phyloP scores from a whole-genome alignment of 495 filamentous ascomycete species.

The Astrothelium macrocarpum region DNA sequence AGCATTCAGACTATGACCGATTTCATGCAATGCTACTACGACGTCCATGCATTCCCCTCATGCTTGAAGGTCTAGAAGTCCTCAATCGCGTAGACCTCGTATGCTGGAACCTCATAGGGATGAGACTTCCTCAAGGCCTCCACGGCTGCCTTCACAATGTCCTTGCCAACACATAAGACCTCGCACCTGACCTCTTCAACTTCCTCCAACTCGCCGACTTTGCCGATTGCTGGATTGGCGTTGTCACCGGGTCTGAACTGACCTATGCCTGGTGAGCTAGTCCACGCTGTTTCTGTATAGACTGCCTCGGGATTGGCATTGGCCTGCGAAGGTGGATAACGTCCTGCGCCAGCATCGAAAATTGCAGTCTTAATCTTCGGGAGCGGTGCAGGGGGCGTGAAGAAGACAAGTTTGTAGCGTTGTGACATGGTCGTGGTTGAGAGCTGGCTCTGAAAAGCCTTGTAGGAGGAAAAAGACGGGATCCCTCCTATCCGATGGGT shows the following conservation, averaged over 20 bases:
- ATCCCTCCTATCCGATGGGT: no score
- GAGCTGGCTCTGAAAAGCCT: not conserved
- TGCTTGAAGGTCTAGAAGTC: slow-evolving; percentile 42
- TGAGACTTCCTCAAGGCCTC: slow-evolving; percentile 60
- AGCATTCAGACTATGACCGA: no score
- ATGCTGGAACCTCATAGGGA: slow-evolving; percentile 70
- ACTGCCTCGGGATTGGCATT: not conserved
- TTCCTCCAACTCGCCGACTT: slow-evolving; percentile 39
- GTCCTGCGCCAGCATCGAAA: slow-evolving; percentile 55
- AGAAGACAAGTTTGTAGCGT: slow-evolving; percentile 52
- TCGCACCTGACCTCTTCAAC: slow-evolving; percentile 46
- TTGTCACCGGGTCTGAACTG: slow-evolving; percentile 49
- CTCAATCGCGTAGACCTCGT: slow-evolving; percentile 66
- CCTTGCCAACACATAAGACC: slow-evolving; percentile 42
- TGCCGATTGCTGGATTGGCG: slow-evolving; percentile 52
- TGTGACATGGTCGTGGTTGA: not conserved
- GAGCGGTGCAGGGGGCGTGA: slow-evolving; percentile 41
- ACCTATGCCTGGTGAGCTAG: slow-evolving; percentile 41
- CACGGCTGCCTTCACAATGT: slow-evolving; percentile 42
- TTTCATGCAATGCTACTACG: no score
- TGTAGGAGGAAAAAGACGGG: not conserved
- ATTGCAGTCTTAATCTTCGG: slow-evolving; percentile 48
- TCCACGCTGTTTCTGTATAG: not conserved
- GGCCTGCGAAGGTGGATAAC: slow-evolving; percentile 37
- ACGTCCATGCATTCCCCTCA: no score